These are phyloP conservation scores for Saccharomycodes ludwigii DNA, from an alignment of 805 yeast genomes.

Conservation along the genomic window DNA sequence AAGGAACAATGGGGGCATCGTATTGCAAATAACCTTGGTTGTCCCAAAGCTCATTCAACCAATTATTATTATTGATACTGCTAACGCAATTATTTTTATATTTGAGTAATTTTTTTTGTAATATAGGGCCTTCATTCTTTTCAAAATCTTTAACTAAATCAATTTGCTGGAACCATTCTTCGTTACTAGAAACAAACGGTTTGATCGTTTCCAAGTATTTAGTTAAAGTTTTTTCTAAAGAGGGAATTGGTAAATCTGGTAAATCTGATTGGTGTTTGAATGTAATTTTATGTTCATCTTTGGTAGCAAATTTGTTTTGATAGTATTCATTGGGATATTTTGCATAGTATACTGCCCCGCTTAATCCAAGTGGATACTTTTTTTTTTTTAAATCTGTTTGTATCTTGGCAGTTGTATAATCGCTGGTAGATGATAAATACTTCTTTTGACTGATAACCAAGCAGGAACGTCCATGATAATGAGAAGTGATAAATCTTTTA, in stretches of 20 bases:
- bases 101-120: slow-evolving; percentile 53
- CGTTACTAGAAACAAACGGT: slow-evolving; percentile 45
- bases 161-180: slow-evolving; percentile 42
- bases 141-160: slow-evolving; percentile 54
- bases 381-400: too few species aligned
- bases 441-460: too few species aligned
- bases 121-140: slow-evolving; percentile 50
- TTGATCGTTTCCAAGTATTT: slow-evolving; percentile 61
- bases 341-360: too few species aligned
- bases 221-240: slow-evolving; percentile 53
- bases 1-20: slow-evolving; percentile 91
- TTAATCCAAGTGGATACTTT: too few species aligned
- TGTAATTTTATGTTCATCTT: slow-evolving; percentile 65
- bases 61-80: slow-evolving; percentile 56
- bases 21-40: slow-evolving; percentile 82
- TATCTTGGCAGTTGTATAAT: too few species aligned
- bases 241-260: slow-evolving; percentile 83
- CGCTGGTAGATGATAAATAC: too few species aligned
- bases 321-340: too few species aligned
- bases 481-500: too few species aligned
- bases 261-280: slow-evolving; percentile 59
- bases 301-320: too few species aligned
- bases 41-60: slow-evolving; percentile 93
- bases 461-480: too few species aligned
- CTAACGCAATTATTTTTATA: too few species aligned